Evolutionary conservation across 306 rosid species (phyloP), one percentile per base, ranked within the genome.

Genomic region (Vigna hirtella): DNA sequence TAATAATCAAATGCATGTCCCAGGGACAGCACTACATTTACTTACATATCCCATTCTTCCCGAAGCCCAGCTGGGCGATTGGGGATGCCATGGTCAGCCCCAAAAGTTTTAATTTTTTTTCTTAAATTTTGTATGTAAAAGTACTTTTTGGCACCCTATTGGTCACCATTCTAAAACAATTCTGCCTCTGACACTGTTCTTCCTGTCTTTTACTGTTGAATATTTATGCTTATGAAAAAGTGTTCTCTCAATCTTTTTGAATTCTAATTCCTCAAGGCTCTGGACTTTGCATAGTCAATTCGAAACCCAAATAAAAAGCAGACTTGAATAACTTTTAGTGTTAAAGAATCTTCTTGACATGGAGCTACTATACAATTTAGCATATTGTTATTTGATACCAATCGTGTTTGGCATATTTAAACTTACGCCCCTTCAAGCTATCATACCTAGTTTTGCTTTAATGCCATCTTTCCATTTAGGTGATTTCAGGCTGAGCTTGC

Each of bases 401-500:
- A 71, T 40, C 55, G 59, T 79, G 75, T 57, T 55, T 50, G 80
- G 72, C 67, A 43, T 59, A 67, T 77, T 62, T 77, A 3, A 68
- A 67, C 32, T 62, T 64, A 45, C 71, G 77, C 72, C 65, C 20
- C 63, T 49, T 50, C 38, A 16, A 36, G 28, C 43, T 30, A 78
- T 83, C 79, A 64, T 78, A 45, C 82, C 88, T 87, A 78, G 77
- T 72, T 88, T 83, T 86, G 68, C 82, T 82, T 82, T 82, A 84
- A 89, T 75, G 84, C 82, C 77, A 61, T 78, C 55, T 59, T 82
- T 83, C 79, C 79, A 66, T 77, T 82, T 89, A 91, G 96, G 91
- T 91, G 93, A 84, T 88, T 92, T 91, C 98, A 95, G 98, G 83
- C 90, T 83, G 98, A 91, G 88, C 98, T 95, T 76, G 98, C 98